Base-by-base conservation (phyloP, 1,284 basidiomycete genomes). In the Mixia osmundae region DNA sequence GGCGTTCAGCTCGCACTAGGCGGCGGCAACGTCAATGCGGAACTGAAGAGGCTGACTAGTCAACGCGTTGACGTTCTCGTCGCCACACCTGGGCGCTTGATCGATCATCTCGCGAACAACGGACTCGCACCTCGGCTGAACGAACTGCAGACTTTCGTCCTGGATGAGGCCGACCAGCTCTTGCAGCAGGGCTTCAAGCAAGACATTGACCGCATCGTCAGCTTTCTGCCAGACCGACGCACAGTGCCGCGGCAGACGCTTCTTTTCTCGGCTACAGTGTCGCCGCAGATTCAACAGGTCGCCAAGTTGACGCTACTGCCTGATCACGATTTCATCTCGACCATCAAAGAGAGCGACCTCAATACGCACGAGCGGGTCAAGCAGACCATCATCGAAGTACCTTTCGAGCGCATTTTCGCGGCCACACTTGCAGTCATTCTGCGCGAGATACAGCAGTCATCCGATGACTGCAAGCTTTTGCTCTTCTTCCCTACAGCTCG, bases 401-500 rank as follows among this genome's bases (percentile, higher is more conserved):
- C 61, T 2, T 57, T 61, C 25, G 44, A 50, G 5, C 57, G 67
- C 27, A 55, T 58, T n/a, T 50, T 72, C 19, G 60, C 67, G 3
- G 58, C 60, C 6, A 50, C 58, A 1, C 44, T 60, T 15, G 52
- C 53, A 22, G 47, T 57, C n/a, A 47, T 62, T 14, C 41, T 50
- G 5, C 40, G 52, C 24, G 61, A 62, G 44, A 46, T 56, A 25
- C 41, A 43, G 3, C 41, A 34, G 6, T 49, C 54, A 39, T 44
- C 48, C 9, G 43, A 42, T 1, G 47, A 42, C 1, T 53, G 49
- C 46, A 59, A 59, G 44, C 50, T 48, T 22, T 71, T 72, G 53
- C 61, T 65, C 5, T 75, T 76, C 59, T 62, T 70, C 35, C 69
- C 71, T n/a, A 76, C 72, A 8, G 72, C 72, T 2, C 62, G 69